A percentile compares a stretch with the other conserved stretches of the same genome.
Evolutionary conservation across 1,139 yeast species (phyloP).

Genomic region (Suhomyces terraborum): DNA sequence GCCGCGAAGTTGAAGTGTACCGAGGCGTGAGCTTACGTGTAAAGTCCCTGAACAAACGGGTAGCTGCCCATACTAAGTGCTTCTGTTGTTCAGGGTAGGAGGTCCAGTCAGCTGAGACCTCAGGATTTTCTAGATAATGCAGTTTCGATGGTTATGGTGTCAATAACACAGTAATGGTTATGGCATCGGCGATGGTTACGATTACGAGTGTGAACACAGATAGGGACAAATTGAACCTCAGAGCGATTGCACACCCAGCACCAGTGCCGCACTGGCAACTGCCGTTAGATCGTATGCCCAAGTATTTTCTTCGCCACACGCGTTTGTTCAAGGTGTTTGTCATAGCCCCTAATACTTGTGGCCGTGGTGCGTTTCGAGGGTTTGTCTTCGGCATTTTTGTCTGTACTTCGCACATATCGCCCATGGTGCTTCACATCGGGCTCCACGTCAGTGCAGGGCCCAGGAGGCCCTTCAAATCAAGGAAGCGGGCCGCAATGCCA

Average conservation of each 20-base stretch:
- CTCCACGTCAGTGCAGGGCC: constrained; percentile 2
- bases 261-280: neutral
- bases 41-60: neutral
- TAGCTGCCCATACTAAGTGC: neutral
- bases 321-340: neutral
- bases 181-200: too few species aligned
- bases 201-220: too few species aligned
- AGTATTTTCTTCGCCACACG: neutral
- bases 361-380: neutral
- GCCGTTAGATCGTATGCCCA: neutral
- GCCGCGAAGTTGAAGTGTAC: neutral
- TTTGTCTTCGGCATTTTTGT: neutral
- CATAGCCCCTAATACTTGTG: neutral
- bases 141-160: too few species aligned
- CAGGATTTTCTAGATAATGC: too few species aligned
- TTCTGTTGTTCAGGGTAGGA: too few species aligned
- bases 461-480: neutral
- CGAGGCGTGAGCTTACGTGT: neutral
- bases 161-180: too few species aligned
- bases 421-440: too few species aligned
- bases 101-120: too few species aligned
- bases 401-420: constrained; percentile 1
- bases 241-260: too few species aligned
- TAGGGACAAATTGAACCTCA: too few species aligned
- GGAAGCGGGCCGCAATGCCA: too few species aligned